Base-by-base conservation (phyloP, 306 rosid species). In the Cucumis melo region DNA sequence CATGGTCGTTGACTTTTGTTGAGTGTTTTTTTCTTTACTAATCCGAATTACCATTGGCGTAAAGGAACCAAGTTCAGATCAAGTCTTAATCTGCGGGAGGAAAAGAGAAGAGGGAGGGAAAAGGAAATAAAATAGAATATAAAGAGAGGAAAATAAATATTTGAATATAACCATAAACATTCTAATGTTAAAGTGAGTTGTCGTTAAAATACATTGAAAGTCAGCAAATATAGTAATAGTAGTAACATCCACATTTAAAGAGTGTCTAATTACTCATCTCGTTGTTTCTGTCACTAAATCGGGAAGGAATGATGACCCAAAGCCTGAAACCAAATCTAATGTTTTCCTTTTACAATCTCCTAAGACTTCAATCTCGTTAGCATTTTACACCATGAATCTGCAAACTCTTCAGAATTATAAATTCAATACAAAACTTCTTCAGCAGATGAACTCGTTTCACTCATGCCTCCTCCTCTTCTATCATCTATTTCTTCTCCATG, bases 351-450 rank as follows among this genome's bases (percentile, higher is more conserved):
- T 72, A 72, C 60, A 53, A 51, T 72, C 41, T 51, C 19, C 5
- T 32, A 32, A 27, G 59, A 50, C 58, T 72, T 29, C 27, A 72
- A 51, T 19, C 60, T 19, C 44, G 60, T 72, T 72, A 72, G 76
- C 76, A 72, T 72, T 23, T 50, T 72, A 72, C 59, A 72, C 27
- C 58, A 27, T 48, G 61, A 15, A 72, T 72, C 61, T 48, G 76
- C 76, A 48, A 72, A 50, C 76, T 17, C 61, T 16, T 50, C 44
- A 16, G 17, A 44, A 50, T 50, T 42, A 51, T 17, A 17, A 41
- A 20, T 61, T 72, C 60, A 17, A 72, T 48, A 72, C 76, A 72
- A 72, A 72, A 72, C 76, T 72, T 71, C 59, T 44, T 70, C 75
- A 29, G 59, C 60, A 48, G 76, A 72, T 51, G 27, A 48, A 48